phyloP scores from a whole-genome alignment of 1,284 basidiomycete genomes.

The Sporisorium sorghi region DNA sequence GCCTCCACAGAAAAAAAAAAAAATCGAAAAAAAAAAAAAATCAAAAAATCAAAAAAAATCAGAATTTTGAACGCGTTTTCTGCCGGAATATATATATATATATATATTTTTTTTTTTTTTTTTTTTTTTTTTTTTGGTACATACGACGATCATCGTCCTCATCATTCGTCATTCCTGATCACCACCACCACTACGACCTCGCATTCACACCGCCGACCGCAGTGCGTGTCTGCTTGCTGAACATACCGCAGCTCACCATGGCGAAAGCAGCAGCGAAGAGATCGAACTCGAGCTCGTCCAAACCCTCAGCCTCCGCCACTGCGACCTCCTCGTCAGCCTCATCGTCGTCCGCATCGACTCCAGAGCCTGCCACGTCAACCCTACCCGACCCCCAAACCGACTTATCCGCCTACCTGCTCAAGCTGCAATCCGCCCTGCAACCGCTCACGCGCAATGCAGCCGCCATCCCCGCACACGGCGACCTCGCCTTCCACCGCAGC shows the following conservation, averaged over 20 bases:
- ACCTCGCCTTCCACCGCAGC: conserved; percentile 85
- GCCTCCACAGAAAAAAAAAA: no score
- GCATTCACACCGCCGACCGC: not conserved
- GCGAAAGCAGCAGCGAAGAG: conserved; percentile 7
- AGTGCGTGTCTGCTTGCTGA: not conserved
- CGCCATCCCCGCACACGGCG: conserved; percentile 71
- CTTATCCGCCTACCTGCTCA: conserved; percentile 41
- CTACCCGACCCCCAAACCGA: conserved; percentile 38
- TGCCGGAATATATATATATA: no score
- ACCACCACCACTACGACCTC: conserved; percentile 3
- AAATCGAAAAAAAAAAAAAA: no score
- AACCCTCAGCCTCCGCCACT: conserved; percentile 15
- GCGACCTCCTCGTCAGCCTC: conserved; percentile 6
- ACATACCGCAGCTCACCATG: not conserved
- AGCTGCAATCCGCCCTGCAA: conserved; percentile 53
- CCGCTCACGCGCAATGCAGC: conserved; percentile 60
- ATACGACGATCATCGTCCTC: not conserved
- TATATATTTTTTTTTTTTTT: no score
- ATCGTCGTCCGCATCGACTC: conserved; percentile 22
- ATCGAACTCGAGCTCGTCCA: conserved; percentile 2
- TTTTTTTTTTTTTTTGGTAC: conserved; percentile 9
- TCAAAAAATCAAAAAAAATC: no score
- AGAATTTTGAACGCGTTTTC: conserved; percentile 9
- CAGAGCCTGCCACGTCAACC: conserved; percentile 8
- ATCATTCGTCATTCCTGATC: conserved; percentile 7